Conservation (phyloP, 257 asterid genomes). For the Verbena officinalis region DNA sequence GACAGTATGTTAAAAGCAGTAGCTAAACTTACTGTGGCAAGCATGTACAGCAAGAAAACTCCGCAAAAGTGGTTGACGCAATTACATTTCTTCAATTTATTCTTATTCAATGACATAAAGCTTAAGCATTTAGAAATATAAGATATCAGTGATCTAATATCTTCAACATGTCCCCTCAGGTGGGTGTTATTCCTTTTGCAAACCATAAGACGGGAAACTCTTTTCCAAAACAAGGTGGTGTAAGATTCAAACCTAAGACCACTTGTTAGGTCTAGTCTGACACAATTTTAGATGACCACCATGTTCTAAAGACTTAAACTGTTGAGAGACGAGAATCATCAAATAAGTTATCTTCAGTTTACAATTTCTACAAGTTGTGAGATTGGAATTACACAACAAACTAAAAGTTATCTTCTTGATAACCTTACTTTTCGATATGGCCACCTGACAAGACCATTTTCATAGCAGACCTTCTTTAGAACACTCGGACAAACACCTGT, state of each 20-base stretch:
- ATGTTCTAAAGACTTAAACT: too few species aligned
- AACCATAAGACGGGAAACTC: too few species aligned
- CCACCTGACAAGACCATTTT: slow-evolving; percentile 70
- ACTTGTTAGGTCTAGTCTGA: too few species aligned
- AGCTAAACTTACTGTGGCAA: too few species aligned
- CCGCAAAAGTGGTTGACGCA: neutral
- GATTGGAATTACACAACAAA: neutral
- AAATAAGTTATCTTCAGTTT: too few species aligned
- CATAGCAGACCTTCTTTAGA: slow-evolving; percentile 63
- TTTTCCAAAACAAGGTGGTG: too few species aligned
- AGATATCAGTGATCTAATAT: too few species aligned
- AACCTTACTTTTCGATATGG: slow-evolving; percentile 64
- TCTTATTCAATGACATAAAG: neutral
- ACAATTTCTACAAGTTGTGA: neutral
- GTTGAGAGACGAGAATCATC: neutral
- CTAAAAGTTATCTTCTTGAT: neutral
- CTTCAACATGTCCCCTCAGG: too few species aligned
- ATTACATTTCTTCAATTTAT: slow-evolving; percentile 9
- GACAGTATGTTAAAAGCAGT: neutral
- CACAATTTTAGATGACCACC: too few species aligned
- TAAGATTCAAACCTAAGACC: too few species aligned
- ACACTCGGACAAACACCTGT: slow-evolving; percentile 69
- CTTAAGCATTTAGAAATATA: too few species aligned
- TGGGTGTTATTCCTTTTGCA: too few species aligned
- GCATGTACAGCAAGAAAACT: neutral